Base-by-base conservation (phyloP, 2,329 filamentous ascomycete genomes). In the Tolypocladium capitatum region DNA sequence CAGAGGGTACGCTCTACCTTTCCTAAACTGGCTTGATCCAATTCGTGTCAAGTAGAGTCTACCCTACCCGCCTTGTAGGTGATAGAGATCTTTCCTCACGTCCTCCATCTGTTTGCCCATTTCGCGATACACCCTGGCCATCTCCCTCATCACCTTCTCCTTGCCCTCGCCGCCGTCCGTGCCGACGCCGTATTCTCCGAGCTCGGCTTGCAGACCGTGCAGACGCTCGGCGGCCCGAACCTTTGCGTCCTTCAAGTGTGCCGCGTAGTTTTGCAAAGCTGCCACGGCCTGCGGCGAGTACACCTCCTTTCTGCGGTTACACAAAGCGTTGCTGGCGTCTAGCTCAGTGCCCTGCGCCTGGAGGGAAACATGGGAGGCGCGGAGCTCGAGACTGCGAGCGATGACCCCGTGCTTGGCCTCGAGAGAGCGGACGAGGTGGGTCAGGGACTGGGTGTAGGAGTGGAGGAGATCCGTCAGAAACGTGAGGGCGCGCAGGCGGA, bases 321-420 rank as follows among this genome's bases (percentile, higher is more conserved):
- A 59, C 14, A 69, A 57, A 8, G 66, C 58, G 4, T 60, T 52
- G 18, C 60, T 58, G 0, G 66, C 64, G 6, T 72, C 67, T 13
- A 63, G 54, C 28, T 70, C 65, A 40, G 68, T 65, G 16, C 60
- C 58, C 47, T 68, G 66, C 1, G 75, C 72, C 4, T 64, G 58
- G 1, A 76, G 62, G 0, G 67, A 61, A 1, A 70, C 64, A 32
- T 71, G 65, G 2, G 65, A 58, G 27, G 75, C 74, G 36, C 68
- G 68, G n/a, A 78, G 68, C 54, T 74, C 72, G 2, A 78, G 64
- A 14, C 66, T 71, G 5, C 72, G 67, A 2, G 75, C 73, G 5
- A 75, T 63, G 20, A 70, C 63, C 30, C 73, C 72, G 57, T 80
- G 75, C 53, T 80, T 80, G 2, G 69, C 65, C 52, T 80, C 76